Conservation (phyloP, 495 filamentous ascomycete species). For the Hyaloscypha bicolor region DNA sequence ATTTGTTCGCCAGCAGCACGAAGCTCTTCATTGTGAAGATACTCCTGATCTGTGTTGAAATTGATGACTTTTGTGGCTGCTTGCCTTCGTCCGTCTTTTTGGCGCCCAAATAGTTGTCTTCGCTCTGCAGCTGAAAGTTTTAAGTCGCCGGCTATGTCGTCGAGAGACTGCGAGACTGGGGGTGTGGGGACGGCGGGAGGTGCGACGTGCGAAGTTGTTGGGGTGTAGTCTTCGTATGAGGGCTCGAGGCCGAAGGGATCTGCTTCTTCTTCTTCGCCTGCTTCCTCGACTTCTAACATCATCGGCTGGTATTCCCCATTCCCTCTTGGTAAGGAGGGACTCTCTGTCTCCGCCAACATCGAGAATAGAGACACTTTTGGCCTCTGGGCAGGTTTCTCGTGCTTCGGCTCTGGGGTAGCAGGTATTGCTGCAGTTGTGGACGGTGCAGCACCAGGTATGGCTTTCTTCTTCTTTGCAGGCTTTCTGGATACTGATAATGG, state of each 20-base stretch:
- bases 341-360: conserved; percentile 41
- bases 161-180: conserved; percentile 50
- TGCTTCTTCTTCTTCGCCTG: conserved; percentile 11
- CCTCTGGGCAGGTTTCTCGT: conserved; percentile 35
- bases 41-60: conserved; percentile 87
- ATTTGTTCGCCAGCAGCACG: conserved; percentile 65
- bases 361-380: conserved; percentile 68
- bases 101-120: conserved; percentile 82
- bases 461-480: conserved; percentile 64
- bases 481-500: conserved; percentile 79
- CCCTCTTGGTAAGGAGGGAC: conserved; percentile 14
- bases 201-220: conserved; percentile 18
- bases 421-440: conserved; percentile 3
- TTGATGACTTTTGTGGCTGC: conserved; percentile 55
- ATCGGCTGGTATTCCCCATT: conserved; percentile 51
- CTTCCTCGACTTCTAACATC: conserved; percentile 40
- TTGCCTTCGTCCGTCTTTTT: conserved; percentile 37
- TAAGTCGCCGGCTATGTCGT: conserved; percentile 68
- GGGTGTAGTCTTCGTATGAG: conserved; percentile 30
- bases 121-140: conserved; percentile 72
- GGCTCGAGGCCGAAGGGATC: conserved; percentile 9
- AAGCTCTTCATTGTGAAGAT: conserved; percentile 76
- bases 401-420: conserved; percentile 12
- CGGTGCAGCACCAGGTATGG: conserved; percentile 9
- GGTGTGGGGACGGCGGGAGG: conserved; percentile 28